Evolutionary conservation across 2,329 filamentous ascomycete genomes (phyloP).

Genomic region (Nemania serpens): DNA sequence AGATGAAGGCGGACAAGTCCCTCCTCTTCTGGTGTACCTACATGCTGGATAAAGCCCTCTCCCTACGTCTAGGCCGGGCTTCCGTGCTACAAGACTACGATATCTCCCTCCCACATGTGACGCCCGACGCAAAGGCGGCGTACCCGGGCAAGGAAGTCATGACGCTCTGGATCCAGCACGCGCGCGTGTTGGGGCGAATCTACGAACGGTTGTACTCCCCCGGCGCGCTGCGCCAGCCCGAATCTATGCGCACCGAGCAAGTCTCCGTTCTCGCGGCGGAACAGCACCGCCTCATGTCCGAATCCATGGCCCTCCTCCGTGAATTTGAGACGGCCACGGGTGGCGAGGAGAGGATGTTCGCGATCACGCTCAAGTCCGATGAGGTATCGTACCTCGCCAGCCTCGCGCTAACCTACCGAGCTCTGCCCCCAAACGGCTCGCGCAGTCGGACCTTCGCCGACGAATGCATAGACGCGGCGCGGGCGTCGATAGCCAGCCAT

Average conservation of each 20-base stretch:
- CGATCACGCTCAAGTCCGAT: constrained; percentile 46
- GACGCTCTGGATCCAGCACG: constrained; percentile 54
- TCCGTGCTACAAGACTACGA: constrained; percentile 63
- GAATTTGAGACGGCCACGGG: constrained; percentile 28
- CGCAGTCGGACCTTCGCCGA: constrained; percentile 45
- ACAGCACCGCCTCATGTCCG: constrained; percentile 40
- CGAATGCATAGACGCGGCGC: constrained; percentile 49
- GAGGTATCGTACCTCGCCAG: constrained; percentile 49
- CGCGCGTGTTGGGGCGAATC: constrained; percentile 60
- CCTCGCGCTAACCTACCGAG: constrained; percentile 51
- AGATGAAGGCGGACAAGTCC: constrained; percentile 41
- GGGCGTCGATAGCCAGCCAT: constrained; percentile 48
- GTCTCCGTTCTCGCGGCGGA: constrained; percentile 41
- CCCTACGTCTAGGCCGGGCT: constrained; percentile 58
- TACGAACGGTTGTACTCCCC: constrained; percentile 60
- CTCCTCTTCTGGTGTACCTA: constrained; percentile 63
- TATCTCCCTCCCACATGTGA: constrained; percentile 48
- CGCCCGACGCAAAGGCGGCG: constrained; percentile 41
- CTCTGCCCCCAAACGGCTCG: constrained; percentile 41
- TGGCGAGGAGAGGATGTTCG: constrained; percentile 40
- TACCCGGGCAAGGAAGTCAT: constrained; percentile 46
- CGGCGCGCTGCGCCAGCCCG: constrained; percentile 45
- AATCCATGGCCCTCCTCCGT: constrained; percentile 35
- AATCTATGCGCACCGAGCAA: constrained; percentile 41
- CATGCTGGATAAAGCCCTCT: constrained; percentile 59